These are phyloP conservation scores for Gnomoniopsis smithogilvyi DNA, from an alignment of 2,329 filamentous ascomycete species.

Conservation along the genomic window DNA sequence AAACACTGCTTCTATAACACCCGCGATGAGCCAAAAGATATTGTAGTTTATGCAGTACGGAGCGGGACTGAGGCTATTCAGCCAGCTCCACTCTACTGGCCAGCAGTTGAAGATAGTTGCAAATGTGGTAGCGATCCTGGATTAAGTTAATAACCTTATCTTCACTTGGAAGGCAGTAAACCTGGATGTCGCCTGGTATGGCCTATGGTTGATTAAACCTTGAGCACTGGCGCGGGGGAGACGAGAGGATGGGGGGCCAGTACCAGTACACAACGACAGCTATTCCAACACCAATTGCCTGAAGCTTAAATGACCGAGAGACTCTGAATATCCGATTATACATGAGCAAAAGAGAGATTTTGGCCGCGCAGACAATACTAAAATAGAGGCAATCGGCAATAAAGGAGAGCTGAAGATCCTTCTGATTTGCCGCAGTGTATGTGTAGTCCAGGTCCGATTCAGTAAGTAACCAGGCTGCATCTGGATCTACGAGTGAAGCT, in stretches of 20 bases:
- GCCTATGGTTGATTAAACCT: no score
- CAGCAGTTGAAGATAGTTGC: conserved; percentile 24
- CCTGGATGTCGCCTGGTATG: no score
- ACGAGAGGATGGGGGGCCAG: neutral
- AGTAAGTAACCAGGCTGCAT: conserved; percentile 6
- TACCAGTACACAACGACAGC: conserved; percentile 23
- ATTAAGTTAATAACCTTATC: neutral
- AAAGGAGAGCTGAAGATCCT: conserved; percentile 19
- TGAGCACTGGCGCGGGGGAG: no score
- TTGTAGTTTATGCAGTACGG: conserved; percentile 26
- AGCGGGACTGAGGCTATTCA: conserved; percentile 18
- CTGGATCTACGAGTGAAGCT: conserved; percentile 4
- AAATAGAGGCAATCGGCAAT: conserved; percentile 28
- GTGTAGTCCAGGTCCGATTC: conserved; percentile 7
- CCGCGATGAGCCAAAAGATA: conserved; percentile 20
- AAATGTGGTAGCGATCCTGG: conserved; percentile 15
- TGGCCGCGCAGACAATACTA: conserved; percentile 25
- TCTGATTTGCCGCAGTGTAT: conserved; percentile 12
- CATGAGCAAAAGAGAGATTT: conserved; percentile 29
- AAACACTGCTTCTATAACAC: conserved; percentile 2
- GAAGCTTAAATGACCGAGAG: conserved; percentile 22
- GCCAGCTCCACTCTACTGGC: conserved; percentile 21
- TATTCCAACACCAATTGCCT: conserved; percentile 17
- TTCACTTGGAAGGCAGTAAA: neutral
- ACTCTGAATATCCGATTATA: conserved; percentile 30